phyloP scores from a whole-genome alignment of 164 flowering plant genomes.

The Chimonanthus salicifolius region DNA sequence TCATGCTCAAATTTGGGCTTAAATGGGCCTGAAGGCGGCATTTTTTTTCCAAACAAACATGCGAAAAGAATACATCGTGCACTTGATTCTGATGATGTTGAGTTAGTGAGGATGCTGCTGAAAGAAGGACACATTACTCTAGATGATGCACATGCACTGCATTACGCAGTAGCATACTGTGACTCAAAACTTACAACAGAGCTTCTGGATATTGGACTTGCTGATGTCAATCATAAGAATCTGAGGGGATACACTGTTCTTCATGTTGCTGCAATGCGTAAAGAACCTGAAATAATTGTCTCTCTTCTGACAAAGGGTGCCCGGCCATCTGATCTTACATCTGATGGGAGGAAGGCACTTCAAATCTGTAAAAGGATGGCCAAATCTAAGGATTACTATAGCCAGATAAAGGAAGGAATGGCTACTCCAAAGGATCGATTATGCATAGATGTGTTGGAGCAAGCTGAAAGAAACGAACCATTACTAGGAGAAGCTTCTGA shows the following conservation, averaged over 20 bases:
- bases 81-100: conserved; percentile 90
- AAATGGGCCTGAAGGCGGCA: conserved; percentile 29
- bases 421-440: conserved; percentile 67
- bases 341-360: conserved; percentile 82
- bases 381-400: conserved; percentile 44
- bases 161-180: conserved; percentile 87
- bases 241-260: conserved; percentile 70
- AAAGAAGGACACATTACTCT: conserved; percentile 69
- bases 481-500: conserved; percentile 76
- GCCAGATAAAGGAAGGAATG: conserved; percentile 52
- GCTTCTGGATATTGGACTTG: conserved; percentile 75
- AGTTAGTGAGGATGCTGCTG: conserved; percentile 70
- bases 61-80: conserved; percentile 81
- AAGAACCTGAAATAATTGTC: conserved; percentile 78
- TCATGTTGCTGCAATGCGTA: conserved; percentile 83
- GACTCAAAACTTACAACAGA: conserved; percentile 78
- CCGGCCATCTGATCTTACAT: conserved; percentile 55
- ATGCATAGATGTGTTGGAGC: conserved; percentile 90
- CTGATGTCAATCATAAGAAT: conserved; percentile 69
- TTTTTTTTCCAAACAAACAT: conserved; percentile 59
- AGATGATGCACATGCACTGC: conserved; percentile 85
- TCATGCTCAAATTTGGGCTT: conserved; percentile 38
- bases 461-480: conserved; percentile 85
- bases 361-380: conserved; percentile 82
- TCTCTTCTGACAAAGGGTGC: conserved; percentile 91